These are phyloP conservation scores for Linnemannia elongata DNA, from an alignment of 192 early-diverging fungal species.

Conservation along the genomic window DNA sequence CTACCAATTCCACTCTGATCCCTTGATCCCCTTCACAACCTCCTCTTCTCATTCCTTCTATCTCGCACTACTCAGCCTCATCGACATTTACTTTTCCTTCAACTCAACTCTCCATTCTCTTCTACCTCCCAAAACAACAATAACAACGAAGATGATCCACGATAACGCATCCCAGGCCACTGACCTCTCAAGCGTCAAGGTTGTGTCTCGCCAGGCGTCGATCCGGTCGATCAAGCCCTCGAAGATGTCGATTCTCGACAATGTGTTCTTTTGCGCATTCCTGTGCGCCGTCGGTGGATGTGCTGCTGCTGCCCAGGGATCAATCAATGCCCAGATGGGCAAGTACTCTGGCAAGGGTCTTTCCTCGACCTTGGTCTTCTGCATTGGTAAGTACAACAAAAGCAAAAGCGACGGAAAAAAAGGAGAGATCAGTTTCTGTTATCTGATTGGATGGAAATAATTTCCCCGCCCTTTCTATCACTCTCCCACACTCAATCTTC, in stretches of 20 bases:
- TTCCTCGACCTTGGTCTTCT: constrained; percentile 43
- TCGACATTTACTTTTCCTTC: not conserved
- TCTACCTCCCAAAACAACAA: not conserved
- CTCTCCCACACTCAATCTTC: not conserved
- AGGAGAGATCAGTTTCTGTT: too few species aligned
- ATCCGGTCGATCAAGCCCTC: constrained; percentile 30
- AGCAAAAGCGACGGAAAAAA: too few species aligned
- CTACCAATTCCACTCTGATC: not conserved
- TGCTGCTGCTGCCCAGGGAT: constrained; percentile 52
- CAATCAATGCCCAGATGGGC: constrained; percentile 44
- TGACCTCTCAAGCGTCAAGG: constrained; percentile 34
- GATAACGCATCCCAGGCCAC: constrained; percentile 29
- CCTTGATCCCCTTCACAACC: not conserved
- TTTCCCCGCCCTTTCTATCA: not conserved
- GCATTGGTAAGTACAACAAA: constrained; percentile 9
- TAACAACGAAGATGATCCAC: constrained; percentile 16
- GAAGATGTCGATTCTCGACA: constrained; percentile 51
- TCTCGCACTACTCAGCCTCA: not conserved
- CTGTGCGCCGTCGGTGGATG: constrained; percentile 46
- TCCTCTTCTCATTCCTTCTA: not conserved
- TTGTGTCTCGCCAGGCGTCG: constrained; percentile 37
- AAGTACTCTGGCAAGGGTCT: constrained; percentile 47
- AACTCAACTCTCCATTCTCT: not conserved
- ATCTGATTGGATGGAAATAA: constrained; percentile 1
- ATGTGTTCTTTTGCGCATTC: constrained; percentile 45